Percentiles rank a stretch among this genome's conserved stretches.
Conservation (phyloP, 2,329 filamentous ascomycete species). For the Fusarium sp. region DNA sequence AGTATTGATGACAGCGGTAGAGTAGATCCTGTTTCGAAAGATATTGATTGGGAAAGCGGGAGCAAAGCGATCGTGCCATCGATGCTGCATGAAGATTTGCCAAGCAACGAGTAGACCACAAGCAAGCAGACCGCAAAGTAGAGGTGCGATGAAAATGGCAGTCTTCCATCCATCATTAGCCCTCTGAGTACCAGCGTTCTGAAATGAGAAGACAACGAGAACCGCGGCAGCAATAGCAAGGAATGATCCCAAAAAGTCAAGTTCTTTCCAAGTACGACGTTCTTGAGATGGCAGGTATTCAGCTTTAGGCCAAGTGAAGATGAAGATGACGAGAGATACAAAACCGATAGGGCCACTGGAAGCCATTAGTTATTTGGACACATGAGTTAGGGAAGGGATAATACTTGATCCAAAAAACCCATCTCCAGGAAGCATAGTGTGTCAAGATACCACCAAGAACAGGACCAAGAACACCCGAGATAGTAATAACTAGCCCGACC, state of each 20-base stretch:
- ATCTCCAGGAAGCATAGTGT: constrained; percentile 62
- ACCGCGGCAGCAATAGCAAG: constrained; percentile 65
- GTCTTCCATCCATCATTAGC: constrained; percentile 56
- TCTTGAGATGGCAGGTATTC: constrained; percentile 53
- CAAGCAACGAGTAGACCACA: constrained; percentile 46
- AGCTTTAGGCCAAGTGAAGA: constrained; percentile 61
- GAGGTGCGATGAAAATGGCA: constrained; percentile 48
- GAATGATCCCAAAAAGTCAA: constrained; percentile 66
- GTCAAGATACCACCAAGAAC: constrained; percentile 64
- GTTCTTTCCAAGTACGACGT: constrained; percentile 57
- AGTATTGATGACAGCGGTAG: constrained; percentile 56
- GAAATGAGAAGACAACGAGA: constrained; percentile 68
- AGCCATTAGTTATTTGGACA: neutral
- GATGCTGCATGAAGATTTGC: constrained; percentile 42
- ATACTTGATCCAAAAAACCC: constrained; percentile 71
- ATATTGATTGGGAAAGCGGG: constrained; percentile 61
- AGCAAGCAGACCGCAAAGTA: constrained; percentile 44
- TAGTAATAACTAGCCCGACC: constrained; percentile 61
- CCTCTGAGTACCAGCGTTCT: constrained; percentile 57
- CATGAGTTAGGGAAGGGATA: neutral
- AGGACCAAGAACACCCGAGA: constrained; percentile 62
- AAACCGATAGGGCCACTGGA: constrained; percentile 62
- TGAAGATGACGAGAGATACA: constrained; percentile 59
- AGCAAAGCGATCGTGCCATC: constrained; percentile 44
- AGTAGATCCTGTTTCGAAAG: constrained; percentile 60